Evolutionary conservation across 345 rosid genomes (phyloP).

Genomic region (Orychophragmus violaceus): DNA sequence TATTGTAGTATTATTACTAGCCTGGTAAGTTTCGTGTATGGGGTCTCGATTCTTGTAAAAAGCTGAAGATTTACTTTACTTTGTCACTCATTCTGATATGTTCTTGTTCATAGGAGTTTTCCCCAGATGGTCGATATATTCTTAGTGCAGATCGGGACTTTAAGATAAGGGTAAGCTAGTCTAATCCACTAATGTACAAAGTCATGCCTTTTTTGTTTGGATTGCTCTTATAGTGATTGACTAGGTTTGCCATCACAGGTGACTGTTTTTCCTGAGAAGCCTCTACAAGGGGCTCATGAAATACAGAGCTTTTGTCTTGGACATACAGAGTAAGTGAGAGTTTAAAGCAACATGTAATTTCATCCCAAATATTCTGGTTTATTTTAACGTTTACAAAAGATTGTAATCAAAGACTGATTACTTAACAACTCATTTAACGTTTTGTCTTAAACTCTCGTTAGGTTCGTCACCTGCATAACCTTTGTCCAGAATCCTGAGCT

Average conservation of each 20-base stretch:
- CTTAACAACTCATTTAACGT: background rate
- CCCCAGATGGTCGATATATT: slow-evolving; percentile 69
- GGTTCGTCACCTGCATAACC: slow-evolving; percentile 76
- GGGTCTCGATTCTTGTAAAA: background rate
- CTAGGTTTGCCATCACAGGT: slow-evolving; percentile 43
- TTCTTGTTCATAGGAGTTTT: slow-evolving; percentile 60
- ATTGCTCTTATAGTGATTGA: slow-evolving; percentile 3
- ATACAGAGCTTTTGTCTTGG: slow-evolving; percentile 95
- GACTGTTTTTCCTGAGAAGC: slow-evolving; percentile 69
- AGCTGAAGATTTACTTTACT: background rate
- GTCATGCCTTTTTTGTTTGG: slow-evolving; percentile 3
- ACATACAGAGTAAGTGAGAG: slow-evolving; percentile 85
- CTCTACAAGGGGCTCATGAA: slow-evolving; percentile 87
- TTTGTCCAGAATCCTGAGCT: slow-evolving; percentile 48
- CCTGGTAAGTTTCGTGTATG: slow-evolving; percentile 40
- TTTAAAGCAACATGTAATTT: slow-evolving; percentile 2
- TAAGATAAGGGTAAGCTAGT: slow-evolving; percentile 72
- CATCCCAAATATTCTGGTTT: background rate
- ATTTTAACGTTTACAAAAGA: background rate
- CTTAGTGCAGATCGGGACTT: slow-evolving; percentile 86
- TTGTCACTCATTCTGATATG: background rate
- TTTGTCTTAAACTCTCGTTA: slow-evolving; percentile 18
- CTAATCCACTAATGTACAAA: slow-evolving; percentile 5
- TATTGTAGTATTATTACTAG: slow-evolving; percentile 95
- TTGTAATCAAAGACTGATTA: background rate